Base-by-base conservation (phyloP, 306 rosid species). In the Medicago lupulina region DNA sequence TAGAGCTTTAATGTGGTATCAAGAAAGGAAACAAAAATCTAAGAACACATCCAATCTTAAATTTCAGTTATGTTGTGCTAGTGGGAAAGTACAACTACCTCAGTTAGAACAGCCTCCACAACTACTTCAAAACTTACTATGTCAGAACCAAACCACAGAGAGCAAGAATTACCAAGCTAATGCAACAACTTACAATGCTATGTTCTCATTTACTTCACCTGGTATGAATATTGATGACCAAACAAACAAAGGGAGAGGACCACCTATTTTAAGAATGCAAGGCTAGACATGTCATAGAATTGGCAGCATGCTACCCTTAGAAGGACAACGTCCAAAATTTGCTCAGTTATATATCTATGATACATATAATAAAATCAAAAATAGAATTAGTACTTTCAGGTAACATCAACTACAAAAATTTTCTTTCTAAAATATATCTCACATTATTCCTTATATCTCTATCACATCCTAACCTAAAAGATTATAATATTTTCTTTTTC, bases 111-210 rank as follows among this genome's bases (percentile, higher is more conserved):
- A 3, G 0, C 59, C 23, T 7, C 59, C 59, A 0, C 10, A 0
- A 1, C 1, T 0, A 0, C 7, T 53, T 3, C 10, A 16, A 0
- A 0, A 53, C 0, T 4, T 16, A 3, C 25, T 17, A 0, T 17
- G 1, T 8, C 1, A 18, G 3, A 7, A 1, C 4, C 0, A 6
- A 0, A 0, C 2, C 0, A 0, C 0, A 6, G 9, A 53, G 1
- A 0, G 3, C 1, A 53, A n/a, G 16, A 1, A 53, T 8, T 53
- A 1, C 1, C 19, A 53, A 12, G 9, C 16, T 0, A 6, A 53
- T 10, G 16, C 16, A 0, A 0, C 23, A 0, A n/a, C 9, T 1
- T 53, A 53, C 11, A 53, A 53, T 2, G 1, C 23, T 0, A 53
- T 53, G 59, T 53, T 53, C 7, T 8, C 23, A 3, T 46, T 46